Evolutionary conservation across 1,284 basidiomycete genomes (phyloP), one percentile per base, ranked within the genome.

Genomic region (Papiliotrema flavescens): DNA sequence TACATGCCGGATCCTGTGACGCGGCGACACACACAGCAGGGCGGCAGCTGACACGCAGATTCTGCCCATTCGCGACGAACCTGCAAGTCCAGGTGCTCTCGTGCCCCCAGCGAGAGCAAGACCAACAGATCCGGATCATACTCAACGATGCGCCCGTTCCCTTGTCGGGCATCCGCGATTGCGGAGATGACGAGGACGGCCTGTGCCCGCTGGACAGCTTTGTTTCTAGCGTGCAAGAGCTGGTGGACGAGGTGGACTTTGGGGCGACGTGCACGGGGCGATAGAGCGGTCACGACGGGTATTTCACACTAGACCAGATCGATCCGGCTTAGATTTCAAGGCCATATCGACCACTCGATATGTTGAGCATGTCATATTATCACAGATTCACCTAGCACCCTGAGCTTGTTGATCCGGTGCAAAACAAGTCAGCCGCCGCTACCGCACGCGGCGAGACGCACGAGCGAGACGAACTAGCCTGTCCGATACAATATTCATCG

Each of bases 21-120:
- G 6, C 28, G 11, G 28, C 28, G 11, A 32, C 11, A 11, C 6
- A 32, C 5, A 5, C 28, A 32, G 5, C 6, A 32, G 5, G 28
- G 28, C 5, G 28, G 28, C 28, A 11, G 28, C 28, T 32, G 28
- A 32, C 28, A 32, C 11, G 1, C 52, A 74, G 70, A 39, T 68
- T 74, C 53, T 66, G 64, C 47, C 75, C 85, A 0, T 86, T 87
- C 66, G 83, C 79, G 0, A 76, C 77, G 46, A 79, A 79, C 67
- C 74, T 86, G 23, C 81, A 85, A 44, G 81, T 82, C 3, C 85
- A 87, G 66, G 81, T 87, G 5, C 71, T 86, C 20, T 78, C 80
- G 2, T 87, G 79, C 45, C 24, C 50, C 17, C 20, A 23, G 26
- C 37, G 24, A 40, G 5, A 5, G 26, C 28, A 41, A 22, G 37